Conservation (phyloP, 2,329 filamentous ascomycete species). For the Mollisia scopiformis region DNA sequence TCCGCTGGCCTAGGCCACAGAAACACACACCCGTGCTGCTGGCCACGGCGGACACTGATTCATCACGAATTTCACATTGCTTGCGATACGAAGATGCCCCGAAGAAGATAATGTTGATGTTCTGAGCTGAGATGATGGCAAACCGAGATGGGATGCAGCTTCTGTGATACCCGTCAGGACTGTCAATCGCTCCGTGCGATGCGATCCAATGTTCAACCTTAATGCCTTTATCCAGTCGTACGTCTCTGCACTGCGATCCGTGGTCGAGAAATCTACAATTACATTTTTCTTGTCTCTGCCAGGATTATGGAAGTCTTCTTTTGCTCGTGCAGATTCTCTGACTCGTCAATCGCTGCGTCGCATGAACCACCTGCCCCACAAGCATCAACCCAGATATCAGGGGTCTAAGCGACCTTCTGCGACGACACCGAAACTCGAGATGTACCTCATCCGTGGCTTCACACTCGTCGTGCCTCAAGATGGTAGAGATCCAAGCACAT, state of each 20-base stretch:
- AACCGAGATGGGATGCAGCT: slow-evolving; percentile 4
- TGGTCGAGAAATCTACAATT: not conserved
- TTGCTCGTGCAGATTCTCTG: slow-evolving; percentile 7
- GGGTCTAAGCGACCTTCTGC: slow-evolving; percentile 34
- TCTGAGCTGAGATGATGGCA: not conserved
- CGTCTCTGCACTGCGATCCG: not conserved
- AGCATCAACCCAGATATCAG: slow-evolving; percentile 16
- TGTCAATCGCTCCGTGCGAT: slow-evolving; percentile 7
- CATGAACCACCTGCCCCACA: slow-evolving; percentile 23
- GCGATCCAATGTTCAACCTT: slow-evolving; percentile 7
- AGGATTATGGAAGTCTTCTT: slow-evolving; percentile 23
- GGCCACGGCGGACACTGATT: too few species aligned
- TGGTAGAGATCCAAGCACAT: slow-evolving; percentile 18
- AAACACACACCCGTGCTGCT: too few species aligned
- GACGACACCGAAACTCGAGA: slow-evolving; percentile 35
- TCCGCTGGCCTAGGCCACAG: not conserved
- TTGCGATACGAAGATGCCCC: too few species aligned
- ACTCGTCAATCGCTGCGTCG: slow-evolving; percentile 15
- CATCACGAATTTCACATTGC: too few species aligned
- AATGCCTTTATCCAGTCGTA: slow-evolving; percentile 19
- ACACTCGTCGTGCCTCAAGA: slow-evolving; percentile 26
- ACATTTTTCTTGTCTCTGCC: not conserved
- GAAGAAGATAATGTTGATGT: too few species aligned
- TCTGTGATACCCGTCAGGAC: not conserved
- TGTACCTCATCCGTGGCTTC: slow-evolving; percentile 31